A percentile compares a stretch with the other conserved stretches of the same genome.
phyloP scores from a whole-genome alignment of 1,284 basidiomycete genomes.

The Ceratobasidium sp. region DNA sequence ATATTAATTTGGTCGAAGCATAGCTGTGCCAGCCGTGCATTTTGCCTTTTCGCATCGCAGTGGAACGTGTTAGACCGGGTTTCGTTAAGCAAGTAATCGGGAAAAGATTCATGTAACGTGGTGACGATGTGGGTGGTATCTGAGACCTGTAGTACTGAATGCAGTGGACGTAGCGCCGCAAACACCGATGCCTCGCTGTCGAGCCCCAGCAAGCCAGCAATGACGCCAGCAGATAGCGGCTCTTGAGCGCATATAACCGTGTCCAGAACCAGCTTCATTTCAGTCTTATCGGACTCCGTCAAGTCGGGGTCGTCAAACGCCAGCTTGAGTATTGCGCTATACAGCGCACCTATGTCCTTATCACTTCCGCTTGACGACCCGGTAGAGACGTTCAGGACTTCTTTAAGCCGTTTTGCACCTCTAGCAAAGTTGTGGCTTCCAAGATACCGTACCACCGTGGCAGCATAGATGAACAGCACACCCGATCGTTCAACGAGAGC shows the following conservation, averaged over 20 bases:
- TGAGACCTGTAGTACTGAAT: neutral
- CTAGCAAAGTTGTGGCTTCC: neutral
- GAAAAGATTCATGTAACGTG: slow-evolving; percentile 15
- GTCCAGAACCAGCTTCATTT: neutral
- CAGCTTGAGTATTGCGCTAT: neutral
- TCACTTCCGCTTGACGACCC: neutral
- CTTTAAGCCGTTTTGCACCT: neutral
- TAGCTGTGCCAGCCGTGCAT: neutral
- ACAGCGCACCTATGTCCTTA: neutral
- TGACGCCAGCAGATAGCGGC: neutral
- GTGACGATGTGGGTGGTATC: neutral
- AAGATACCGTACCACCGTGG: slow-evolving; percentile 4
- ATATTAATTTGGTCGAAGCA: slow-evolving; percentile 2
- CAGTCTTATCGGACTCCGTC: neutral
- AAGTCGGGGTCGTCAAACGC: neutral
- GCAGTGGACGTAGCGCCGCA: neutral
- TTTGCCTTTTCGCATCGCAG: neutral
- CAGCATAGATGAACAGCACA: slow-evolving; percentile 8
- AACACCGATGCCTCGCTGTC: neutral
- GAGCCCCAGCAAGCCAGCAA: neutral
- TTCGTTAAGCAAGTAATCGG: neutral
- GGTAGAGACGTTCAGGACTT: neutral
- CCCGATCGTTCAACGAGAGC: slow-evolving; percentile 11
- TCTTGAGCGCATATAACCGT: slow-evolving; percentile 14
- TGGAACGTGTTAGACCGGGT: neutral